phyloP scores from a whole-genome alignment of 352 stramenopile genomes.

The Phytophthora pluvialis region DNA sequence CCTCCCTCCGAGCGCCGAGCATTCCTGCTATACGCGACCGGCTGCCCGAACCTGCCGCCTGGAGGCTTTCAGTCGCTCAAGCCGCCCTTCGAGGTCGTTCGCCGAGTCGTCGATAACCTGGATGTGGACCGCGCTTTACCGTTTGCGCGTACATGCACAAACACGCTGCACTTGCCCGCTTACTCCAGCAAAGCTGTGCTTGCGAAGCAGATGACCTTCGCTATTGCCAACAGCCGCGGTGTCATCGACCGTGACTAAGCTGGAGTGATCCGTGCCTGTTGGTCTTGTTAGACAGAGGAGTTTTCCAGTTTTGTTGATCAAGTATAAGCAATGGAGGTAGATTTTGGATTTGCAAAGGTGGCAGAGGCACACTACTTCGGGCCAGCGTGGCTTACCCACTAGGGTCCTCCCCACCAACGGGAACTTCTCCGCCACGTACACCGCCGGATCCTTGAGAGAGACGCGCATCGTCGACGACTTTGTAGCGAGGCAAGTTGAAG shows the following conservation, averaged over 20 bases:
- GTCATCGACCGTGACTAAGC: constrained; percentile 87
- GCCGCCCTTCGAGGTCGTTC: constrained; percentile 83
- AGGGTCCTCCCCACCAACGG: constrained; percentile 83
- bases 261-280: constrained; percentile 41
- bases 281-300: not conserved
- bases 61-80: constrained; percentile 74
- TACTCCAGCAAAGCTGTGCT: constrained; percentile 81
- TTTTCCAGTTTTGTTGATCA: constrained; percentile 17
- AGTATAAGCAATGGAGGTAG: constrained; percentile 10
- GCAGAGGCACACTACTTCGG: constrained; percentile 4
- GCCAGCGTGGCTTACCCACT: constrained; percentile 83
- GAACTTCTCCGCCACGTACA: constrained; percentile 90
- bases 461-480: constrained; percentile 37
- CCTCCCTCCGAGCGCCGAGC: constrained; percentile 55
- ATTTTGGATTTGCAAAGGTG: not conserved
- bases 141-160: constrained; percentile 87
- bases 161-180: constrained; percentile 84
- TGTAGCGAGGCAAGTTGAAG: constrained; percentile 15
- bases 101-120: constrained; percentile 71
- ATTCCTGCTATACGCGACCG: constrained; percentile 85
- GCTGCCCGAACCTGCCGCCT: constrained; percentile 80
- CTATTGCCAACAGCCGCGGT: constrained; percentile 80
- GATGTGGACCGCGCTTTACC: constrained; percentile 79
- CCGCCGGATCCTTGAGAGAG: constrained; percentile 74
- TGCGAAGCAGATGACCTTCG: constrained; percentile 66